Evolutionary conservation across 2,329 filamentous ascomycete genomes (phyloP).

Genomic region (Bertia moriformis): DNA sequence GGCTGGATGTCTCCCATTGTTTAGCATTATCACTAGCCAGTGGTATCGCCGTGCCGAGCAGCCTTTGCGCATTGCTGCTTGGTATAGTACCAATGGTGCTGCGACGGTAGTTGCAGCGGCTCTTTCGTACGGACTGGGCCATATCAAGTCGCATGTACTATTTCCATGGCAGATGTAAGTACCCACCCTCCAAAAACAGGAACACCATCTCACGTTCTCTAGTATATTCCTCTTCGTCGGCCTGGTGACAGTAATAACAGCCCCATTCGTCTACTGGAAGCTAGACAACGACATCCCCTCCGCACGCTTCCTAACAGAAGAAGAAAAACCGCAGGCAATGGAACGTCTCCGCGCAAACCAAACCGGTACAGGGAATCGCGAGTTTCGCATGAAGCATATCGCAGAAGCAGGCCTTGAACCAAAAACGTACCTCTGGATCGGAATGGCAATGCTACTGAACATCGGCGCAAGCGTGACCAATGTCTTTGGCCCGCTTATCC

Average conservation of each 20-base stretch:
- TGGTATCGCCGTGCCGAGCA: slow-evolving; percentile 39
- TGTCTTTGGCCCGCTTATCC: slow-evolving; percentile 49
- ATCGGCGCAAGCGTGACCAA: slow-evolving; percentile 49
- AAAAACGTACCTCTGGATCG: slow-evolving; percentile 44
- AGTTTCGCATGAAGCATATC: slow-evolving; percentile 55
- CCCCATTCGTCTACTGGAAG: slow-evolving; percentile 41
- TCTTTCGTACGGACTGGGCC: slow-evolving; percentile 39
- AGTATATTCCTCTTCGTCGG: slow-evolving; percentile 47
- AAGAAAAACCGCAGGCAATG: slow-evolving; percentile 53
- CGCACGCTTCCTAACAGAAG: slow-evolving; percentile 41
- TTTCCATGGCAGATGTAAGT: slow-evolving; percentile 24
- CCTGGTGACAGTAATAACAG: slow-evolving; percentile 40
- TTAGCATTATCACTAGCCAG: slow-evolving; percentile 25
- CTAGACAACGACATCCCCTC: slow-evolving; percentile 44
- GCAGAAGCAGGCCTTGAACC: slow-evolving; percentile 30
- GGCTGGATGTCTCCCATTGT: slow-evolving; percentile 29
- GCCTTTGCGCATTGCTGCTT: slow-evolving; percentile 46
- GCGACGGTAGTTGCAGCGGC: slow-evolving; percentile 41
- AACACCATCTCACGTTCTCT: too few species aligned
- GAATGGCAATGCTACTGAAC: slow-evolving; percentile 45
- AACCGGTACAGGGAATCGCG: slow-evolving; percentile 58
- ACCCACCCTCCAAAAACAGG: not conserved
- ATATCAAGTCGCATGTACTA: slow-evolving; percentile 22
- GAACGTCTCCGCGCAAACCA: slow-evolving; percentile 62
- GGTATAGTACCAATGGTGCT: slow-evolving; percentile 48